phyloP scores from a whole-genome alignment of 2,329 filamentous ascomycete genomes.

The Diatrype stigma region DNA sequence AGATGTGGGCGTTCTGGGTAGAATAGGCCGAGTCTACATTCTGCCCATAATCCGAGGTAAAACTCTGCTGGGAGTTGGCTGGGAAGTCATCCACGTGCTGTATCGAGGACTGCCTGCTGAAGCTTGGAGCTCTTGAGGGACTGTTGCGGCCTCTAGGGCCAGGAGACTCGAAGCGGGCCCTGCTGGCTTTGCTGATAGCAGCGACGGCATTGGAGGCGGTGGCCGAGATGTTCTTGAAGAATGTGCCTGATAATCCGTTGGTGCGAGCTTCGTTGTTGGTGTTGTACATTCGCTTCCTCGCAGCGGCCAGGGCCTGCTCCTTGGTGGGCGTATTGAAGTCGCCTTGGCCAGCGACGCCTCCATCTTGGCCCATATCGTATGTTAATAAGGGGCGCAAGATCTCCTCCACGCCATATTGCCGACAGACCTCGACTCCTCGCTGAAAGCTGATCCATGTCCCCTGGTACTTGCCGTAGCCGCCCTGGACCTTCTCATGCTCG shows the following conservation, averaged over 20 bases:
- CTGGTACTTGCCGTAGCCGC: slow-evolving; percentile 98
- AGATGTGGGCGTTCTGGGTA: slow-evolving; percentile 48
- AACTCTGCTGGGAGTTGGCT: slow-evolving; percentile 79
- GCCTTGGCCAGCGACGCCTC: slow-evolving; percentile 65
- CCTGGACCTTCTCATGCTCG: slow-evolving; percentile 97
- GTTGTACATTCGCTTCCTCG: slow-evolving; percentile 88
- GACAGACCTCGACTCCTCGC: slow-evolving; percentile 86
- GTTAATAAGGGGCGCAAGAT: slow-evolving; percentile 69
- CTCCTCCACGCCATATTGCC: slow-evolving; percentile 73
- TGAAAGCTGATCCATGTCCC: slow-evolving; percentile 98
- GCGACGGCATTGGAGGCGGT: slow-evolving; percentile 91
- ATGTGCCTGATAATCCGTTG: slow-evolving; percentile 72
- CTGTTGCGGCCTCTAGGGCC: slow-evolving; percentile 63
- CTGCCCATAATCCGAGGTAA: slow-evolving; percentile 71
- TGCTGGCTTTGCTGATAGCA: slow-evolving; percentile 96
- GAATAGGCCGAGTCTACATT: slow-evolving; percentile 67
- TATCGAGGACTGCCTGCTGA: slow-evolving; percentile 67
- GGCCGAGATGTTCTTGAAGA: slow-evolving; percentile 94
- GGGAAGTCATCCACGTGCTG: slow-evolving; percentile 66
- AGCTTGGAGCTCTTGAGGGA: slow-evolving; percentile 62
- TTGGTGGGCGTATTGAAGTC: slow-evolving; percentile 93
- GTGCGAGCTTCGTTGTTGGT: slow-evolving; percentile 64
- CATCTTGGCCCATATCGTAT: slow-evolving; percentile 76
- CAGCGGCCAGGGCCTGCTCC: slow-evolving; percentile 96
- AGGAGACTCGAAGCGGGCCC: slow-evolving; percentile 88